Conservation (phyloP, 1,284 basidiomycete genomes). For the Paramarasmius palmivorus region DNA sequence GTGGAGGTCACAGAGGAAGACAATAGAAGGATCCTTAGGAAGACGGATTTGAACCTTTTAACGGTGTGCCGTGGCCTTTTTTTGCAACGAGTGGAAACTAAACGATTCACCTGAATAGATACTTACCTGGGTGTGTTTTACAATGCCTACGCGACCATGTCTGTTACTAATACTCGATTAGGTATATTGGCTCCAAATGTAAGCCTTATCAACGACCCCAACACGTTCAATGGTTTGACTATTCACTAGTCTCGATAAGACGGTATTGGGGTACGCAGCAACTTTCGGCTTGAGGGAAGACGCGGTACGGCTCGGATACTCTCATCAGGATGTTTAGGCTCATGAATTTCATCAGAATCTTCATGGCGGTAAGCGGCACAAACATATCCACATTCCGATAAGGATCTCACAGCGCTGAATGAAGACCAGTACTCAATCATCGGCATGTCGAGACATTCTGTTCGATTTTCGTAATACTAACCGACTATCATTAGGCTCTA, state of each 20-base stretch:
- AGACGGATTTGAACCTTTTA: constrained; percentile 13
- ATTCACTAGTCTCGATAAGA: constrained; percentile 14
- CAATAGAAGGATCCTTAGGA: constrained; percentile 14
- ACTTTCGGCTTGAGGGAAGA: constrained; percentile 13
- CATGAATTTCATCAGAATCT: not conserved
- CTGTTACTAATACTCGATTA: not conserved
- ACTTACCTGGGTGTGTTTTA: not conserved
- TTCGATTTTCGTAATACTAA: not conserved
- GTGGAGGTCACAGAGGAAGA: constrained; percentile 16
- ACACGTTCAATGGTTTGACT: not conserved
- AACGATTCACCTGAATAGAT: not conserved
- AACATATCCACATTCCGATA: not conserved
- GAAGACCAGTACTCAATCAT: not conserved
- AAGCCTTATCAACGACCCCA: not conserved
- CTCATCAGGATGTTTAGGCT: not conserved
- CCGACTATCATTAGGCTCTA: constrained; percentile 9
- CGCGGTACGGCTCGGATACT: constrained; percentile 3
- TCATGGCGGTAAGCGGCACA: not conserved
- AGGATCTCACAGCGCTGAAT: not conserved
- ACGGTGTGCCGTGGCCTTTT: constrained; percentile 2
- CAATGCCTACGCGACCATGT: not conserved
- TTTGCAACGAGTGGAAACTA: not conserved
- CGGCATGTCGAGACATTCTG: not conserved
- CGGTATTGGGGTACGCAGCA: constrained; percentile 15
- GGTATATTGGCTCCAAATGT: constrained; percentile 18